Conservation (phyloP, 73 alveolate species). For the Symbiodinium pilosum region DNA sequence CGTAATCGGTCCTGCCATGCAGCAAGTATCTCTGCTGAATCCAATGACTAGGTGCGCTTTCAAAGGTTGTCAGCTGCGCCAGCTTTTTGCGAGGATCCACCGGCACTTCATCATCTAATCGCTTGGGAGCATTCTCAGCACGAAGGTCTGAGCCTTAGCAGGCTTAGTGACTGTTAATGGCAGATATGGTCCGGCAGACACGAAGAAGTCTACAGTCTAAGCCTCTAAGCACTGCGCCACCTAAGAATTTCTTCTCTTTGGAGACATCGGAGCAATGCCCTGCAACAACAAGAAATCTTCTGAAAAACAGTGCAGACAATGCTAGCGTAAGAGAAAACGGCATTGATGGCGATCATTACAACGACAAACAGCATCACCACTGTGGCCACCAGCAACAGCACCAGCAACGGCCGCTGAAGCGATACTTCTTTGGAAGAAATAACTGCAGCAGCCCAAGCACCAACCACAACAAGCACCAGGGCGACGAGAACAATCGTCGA, state of each 20-base stretch:
- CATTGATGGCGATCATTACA: too few species aligned
- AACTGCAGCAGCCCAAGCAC: background rate
- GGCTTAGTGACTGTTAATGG: too few species aligned
- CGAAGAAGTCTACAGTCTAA: too few species aligned
- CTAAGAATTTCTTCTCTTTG: conserved; percentile 91
- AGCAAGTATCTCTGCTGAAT: background rate
- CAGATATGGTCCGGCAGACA: too few species aligned
- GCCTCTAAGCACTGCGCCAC: background rate
- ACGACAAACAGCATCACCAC: too few species aligned
- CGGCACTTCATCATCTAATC: conserved; percentile 74
- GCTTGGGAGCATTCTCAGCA: conserved; percentile 69
- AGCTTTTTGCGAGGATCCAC: conserved; percentile 67
- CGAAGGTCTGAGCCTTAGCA: conserved; percentile 55
- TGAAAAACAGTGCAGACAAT: too few species aligned
- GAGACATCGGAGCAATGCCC: conserved; percentile 67
- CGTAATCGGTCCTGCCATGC: conserved; percentile 42
- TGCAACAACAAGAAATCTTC: background rate
- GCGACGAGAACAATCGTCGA: too few species aligned
- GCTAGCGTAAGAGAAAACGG: too few species aligned
- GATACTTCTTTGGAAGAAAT: too few species aligned
- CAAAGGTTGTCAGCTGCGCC: background rate
- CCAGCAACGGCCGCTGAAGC: too few species aligned
- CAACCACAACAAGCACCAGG: too few species aligned
- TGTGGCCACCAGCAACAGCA: too few species aligned
- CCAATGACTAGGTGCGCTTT: background rate